Base-by-base conservation (phyloP, 2,329 filamentous ascomycete species). In the Monosporascus sp. region DNA sequence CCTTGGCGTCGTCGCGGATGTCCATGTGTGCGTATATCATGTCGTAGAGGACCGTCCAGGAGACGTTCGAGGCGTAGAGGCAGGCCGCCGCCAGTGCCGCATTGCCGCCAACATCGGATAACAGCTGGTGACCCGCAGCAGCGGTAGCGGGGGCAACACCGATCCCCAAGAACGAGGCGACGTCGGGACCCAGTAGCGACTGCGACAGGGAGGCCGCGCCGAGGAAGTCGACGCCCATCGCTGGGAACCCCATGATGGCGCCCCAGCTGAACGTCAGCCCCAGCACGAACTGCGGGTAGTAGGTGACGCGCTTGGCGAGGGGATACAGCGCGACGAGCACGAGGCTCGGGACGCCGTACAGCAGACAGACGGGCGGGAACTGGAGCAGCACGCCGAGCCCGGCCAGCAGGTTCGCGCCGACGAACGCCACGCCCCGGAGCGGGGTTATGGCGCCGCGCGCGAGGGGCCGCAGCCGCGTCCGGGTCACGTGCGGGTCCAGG, bases 11-110 rank as follows among this genome's bases (percentile, higher is more conserved):
- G 62, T 96, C 90, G 64, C 86, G 86, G 68, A 93, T 87, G 64
- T 96, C 91, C 85, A 94, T 93, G 68, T 95, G 91, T 15, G 91
- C 91, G 69, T 96, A 96, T 35, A 96, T 91, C 84, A 94, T 95
- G 68, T 96, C 91, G 69, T 95, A 96, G 40, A 95, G 72, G 26
- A 95, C 80, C 0, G 90, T 95, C 91, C 91, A 96, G 3, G 89
- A 85, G 24, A 94, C 78, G 62, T 91, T 94, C 44, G 87, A 91
- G 11, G 80, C 74, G 67, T 95, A 95, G 48, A 96, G 74, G 53
- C 81, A 82, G 3, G 78, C 82, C 1, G 88, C 88, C 1, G 87
- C 84, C 4, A 78, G 75, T 54, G 89, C 67, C 2, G 88, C n/a
- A 17, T 46, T 31, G 22, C n/a, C 87, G 1, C 81, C 70, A 22